Conservation (phyloP, 129 eudicot species). For the Artemisia annua region DNA sequence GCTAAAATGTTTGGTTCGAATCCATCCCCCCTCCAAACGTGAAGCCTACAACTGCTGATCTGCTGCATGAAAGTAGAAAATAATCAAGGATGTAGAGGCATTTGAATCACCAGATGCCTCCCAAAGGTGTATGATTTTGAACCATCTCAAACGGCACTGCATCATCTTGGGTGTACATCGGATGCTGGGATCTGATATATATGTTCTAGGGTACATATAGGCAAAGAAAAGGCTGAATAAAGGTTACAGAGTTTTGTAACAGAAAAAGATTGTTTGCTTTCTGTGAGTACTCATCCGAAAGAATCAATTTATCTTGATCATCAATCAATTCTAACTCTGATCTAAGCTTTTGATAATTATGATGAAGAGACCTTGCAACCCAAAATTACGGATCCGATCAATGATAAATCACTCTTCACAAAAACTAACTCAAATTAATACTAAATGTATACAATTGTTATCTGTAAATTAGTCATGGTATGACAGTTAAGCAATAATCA, state of each 20-base stretch:
- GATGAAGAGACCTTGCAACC: too few species aligned
- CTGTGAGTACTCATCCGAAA: too few species aligned
- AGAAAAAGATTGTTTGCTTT: too few species aligned
- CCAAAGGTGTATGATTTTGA: constrained; percentile 56
- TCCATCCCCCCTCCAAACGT: constrained; percentile 42
- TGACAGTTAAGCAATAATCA: too few species aligned
- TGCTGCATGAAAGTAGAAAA: constrained; percentile 58
- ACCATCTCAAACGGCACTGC: constrained; percentile 70
- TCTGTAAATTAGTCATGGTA: too few species aligned
- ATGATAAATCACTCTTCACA: too few species aligned
- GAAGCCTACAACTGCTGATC: constrained; percentile 35
- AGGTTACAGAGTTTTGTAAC: constrained; percentile 56
- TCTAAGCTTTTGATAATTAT: too few species aligned
- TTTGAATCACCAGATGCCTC: constrained; percentile 45
- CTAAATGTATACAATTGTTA: too few species aligned
- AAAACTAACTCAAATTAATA: too few species aligned
- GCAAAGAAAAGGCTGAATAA: constrained; percentile 78
- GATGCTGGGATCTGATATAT: constrained; percentile 63
- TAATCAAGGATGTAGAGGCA: constrained; percentile 37
- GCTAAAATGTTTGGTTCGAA: constrained; percentile 46
- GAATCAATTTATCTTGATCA: too few species aligned
- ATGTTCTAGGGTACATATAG: constrained; percentile 81
- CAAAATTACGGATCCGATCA: too few species aligned
- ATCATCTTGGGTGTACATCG: constrained; percentile 74
- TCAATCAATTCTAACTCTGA: too few species aligned